Evolutionary conservation across 257 asterid genomes (phyloP), one percentile per base, ranked within the genome.

Genomic region (Solanum corneliomulleri): DNA sequence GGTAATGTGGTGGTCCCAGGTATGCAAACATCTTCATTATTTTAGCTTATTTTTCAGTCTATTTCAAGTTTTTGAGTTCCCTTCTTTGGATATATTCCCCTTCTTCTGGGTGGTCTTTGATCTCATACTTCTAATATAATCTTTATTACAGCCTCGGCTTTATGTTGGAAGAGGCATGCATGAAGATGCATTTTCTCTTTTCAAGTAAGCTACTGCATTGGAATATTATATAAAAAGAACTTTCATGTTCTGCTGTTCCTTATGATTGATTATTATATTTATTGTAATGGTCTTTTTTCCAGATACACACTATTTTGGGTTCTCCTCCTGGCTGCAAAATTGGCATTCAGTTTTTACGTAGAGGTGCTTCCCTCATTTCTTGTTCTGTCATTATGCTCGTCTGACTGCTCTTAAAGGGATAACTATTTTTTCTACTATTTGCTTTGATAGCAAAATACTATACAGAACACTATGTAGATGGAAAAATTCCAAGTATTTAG

Each of bases 1-100:
- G 80, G 93, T 94, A 93, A 95, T 97, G 99, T 97, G 99, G 99
- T 97, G 99, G 99, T 94, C 99, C 44, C 99, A 97, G 98, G 99
- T 97, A 91, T 71, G 87, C 37, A 47, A 78, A 29, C 76, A 42
- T 85, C 86, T 83, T 76, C 60, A 44, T 83, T 75, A 84, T 76
- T 62, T 23, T 86, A 41, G 83, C 23, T 87, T 87, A 86, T 71
- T 44, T 83, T 85, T 71, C 42, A 49, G 13, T 69, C 31, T 52
- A 68, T 31, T 31, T 84, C 37, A 16, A 9, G 68, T 18, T 69
- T 75, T 80, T 68, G 25, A 39, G 83, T 76, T 41, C 84, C 85
- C 81, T 80, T 81, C 64, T 58, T 78, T 74, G 82, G 37, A 66
- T 78, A 39, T 74, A 14, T 72, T 78, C n/a, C 84, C 83, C 33